phyloP scores from a whole-genome alignment of 2,329 filamentous ascomycete genomes.

The Rutstroemia sp. region DNA sequence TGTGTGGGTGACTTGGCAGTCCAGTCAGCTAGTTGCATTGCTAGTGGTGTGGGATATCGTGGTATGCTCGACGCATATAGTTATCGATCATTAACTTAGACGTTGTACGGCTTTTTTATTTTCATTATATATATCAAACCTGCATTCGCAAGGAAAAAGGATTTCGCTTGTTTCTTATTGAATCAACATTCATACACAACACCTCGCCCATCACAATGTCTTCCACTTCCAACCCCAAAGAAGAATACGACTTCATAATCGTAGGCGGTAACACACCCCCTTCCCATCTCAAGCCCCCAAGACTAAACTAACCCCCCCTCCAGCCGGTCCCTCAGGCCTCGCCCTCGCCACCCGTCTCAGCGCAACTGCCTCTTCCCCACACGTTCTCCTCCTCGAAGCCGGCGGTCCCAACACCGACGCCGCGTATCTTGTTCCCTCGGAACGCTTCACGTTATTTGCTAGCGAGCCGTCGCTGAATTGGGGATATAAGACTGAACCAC shows the following conservation, averaged over 20 bases:
- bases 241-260: slow-evolving; percentile 3
- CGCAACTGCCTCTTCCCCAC: slow-evolving; percentile 38
- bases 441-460: slow-evolving; percentile 46
- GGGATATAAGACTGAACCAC: slow-evolving; percentile 23
- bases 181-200: no score
- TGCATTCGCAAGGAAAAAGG: no score
- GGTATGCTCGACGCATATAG: no score
- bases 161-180: no score
- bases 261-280: neutral
- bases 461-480: slow-evolving; percentile 24
- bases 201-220: neutral
- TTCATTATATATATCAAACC: no score
- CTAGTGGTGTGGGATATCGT: no score
- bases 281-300: neutral
- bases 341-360: slow-evolving; percentile 47
- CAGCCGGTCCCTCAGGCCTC: slow-evolving; percentile 54
- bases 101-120: no score
- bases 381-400: slow-evolving; percentile 54
- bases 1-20: no score
- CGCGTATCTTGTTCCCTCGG: slow-evolving; percentile 41
- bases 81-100: no score
- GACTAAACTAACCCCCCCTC: neutral
- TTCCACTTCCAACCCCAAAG: neutral
- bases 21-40: no score
- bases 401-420: slow-evolving; percentile 42